Conservation (phyloP, 2,329 filamentous ascomycete genomes). For the Graphilbum ipis-grandicollis region DNA sequence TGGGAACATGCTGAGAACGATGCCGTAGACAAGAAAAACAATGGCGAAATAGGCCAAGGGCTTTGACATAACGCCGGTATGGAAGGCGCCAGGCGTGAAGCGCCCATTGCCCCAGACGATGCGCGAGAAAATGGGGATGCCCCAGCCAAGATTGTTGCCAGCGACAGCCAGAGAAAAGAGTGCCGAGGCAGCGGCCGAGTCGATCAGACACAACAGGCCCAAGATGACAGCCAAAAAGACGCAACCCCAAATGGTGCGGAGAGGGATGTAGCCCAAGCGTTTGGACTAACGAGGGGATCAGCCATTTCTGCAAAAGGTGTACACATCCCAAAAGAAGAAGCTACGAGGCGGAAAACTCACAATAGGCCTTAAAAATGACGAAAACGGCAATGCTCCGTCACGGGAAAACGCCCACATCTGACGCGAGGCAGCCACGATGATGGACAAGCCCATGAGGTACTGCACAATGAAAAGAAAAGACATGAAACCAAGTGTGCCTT, state of each 20-base stretch:
- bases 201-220: constrained; percentile 40
- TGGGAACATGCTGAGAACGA: constrained; percentile 41
- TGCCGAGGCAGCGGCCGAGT: constrained; percentile 36
- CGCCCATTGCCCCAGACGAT: constrained; percentile 38
- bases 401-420: constrained; percentile 47
- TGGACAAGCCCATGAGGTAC: constrained; percentile 42
- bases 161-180: constrained; percentile 42
- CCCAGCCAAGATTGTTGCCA: constrained; percentile 44
- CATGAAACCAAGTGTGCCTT: constrained; percentile 40
- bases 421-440: constrained; percentile 38
- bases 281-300: constrained; percentile 18
- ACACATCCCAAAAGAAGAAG: too few species aligned
- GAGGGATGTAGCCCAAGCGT: constrained; percentile 36
- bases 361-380: constrained; percentile 36
- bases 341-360: constrained; percentile 5
- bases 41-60: constrained; percentile 36
- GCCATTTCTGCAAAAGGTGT: too few species aligned
- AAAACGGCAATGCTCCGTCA: constrained; percentile 44
- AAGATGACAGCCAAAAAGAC: constrained; percentile 31
- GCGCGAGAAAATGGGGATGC: constrained; percentile 38
- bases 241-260: constrained; percentile 37
- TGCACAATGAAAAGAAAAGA: constrained; percentile 40
- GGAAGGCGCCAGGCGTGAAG: constrained; percentile 41
- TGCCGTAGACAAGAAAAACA: constrained; percentile 35
- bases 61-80: constrained; percentile 34